Base-by-base conservation (phyloP, 2,329 filamentous ascomycete species). In the Dactylella cylindrospora region DNA sequence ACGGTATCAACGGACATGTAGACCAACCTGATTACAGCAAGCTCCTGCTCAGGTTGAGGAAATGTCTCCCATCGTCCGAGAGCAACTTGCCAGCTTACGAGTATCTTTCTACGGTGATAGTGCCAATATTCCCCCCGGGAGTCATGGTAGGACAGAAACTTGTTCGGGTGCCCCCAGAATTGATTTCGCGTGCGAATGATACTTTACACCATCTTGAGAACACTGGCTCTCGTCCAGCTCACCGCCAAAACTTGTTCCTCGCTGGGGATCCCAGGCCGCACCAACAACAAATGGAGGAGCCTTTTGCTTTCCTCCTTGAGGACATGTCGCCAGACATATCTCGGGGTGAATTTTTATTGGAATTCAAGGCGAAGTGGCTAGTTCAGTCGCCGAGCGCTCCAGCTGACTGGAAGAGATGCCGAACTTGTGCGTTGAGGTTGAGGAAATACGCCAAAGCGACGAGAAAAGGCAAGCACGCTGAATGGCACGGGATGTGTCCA, bases 301-400 rank as follows among this genome's bases (percentile, higher is more conserved):
- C 23, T 5, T 80, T 82, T 69, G 87, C 83, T 4, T 80, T 89
- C 68, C 73, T 91, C 2, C 79, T 91, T 41, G 84, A 84, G 61
- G 85, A 90, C 69, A 90, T 91, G 85, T 79, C 78, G 2, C 74
- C 76, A 19, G 62, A 71, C 26, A 55, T 23, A 8, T 62, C 23
- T 13, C 39, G 22, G 29, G 60, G 33, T 32, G 71, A 75, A 43
- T 67, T 72, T 4, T 70, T 86, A 25, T 74, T 87, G 52, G 86
- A 91, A 71, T 85, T 91, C 73, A 93, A 93, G 71, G 87, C 88
- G 10, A 93, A 93, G 73, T 93, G 88, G 88, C 79, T 93, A 20
- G 74, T 78, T 6, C 86, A 90, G 71, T 90, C 86, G 1, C 86
- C 84, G 3, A 83, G 81, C 29, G 86, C 87, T 0, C 88, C 87